Evolutionary conservation across 1,284 basidiomycete species (phyloP).

Genomic region (Microbotryum violaceum): DNA sequence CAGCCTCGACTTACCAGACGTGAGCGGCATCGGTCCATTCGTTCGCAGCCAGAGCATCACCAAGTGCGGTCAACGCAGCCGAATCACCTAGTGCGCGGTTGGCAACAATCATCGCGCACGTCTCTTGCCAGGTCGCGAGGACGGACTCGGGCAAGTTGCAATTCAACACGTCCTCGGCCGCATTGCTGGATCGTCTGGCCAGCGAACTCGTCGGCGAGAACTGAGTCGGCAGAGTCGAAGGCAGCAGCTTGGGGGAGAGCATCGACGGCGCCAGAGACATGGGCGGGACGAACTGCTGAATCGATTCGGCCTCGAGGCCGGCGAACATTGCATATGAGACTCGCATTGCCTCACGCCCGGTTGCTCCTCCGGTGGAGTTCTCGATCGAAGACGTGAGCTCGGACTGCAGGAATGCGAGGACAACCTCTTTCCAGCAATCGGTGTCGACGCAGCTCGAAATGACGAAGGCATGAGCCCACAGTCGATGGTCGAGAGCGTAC

Average conservation of each 20-base stretch:
- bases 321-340: slow-evolving; percentile 81
- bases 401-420: slow-evolving; percentile 66
- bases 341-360: slow-evolving; percentile 62
- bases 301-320: slow-evolving; percentile 66
- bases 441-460: slow-evolving; percentile 90
- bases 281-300: slow-evolving; percentile 65
- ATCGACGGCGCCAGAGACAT: slow-evolving; percentile 45
- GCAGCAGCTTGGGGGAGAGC: slow-evolving; percentile 41
- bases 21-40: slow-evolving; percentile 81
- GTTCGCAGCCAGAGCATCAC: slow-evolving; percentile 66
- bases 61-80: slow-evolving; percentile 74
- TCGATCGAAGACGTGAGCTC: slow-evolving; percentile 55
- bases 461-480: slow-evolving; percentile 95
- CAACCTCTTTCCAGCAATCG: slow-evolving; percentile 83
- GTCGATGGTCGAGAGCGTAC: slow-evolving; percentile 73
- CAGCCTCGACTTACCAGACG: slow-evolving; percentile 57
- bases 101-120: slow-evolving; percentile 72
- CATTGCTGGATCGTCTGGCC: slow-evolving; percentile 44
- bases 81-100: slow-evolving; percentile 55
- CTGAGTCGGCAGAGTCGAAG: slow-evolving; percentile 5
- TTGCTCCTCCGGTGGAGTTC: slow-evolving; percentile 31
- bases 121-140: slow-evolving; percentile 74
- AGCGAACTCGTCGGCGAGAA: slow-evolving; percentile 51
- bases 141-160: slow-evolving; percentile 52
- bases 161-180: slow-evolving; percentile 46